phyloP scores from a whole-genome alignment of 495 filamentous ascomycete species.

The Poronia punctata region DNA sequence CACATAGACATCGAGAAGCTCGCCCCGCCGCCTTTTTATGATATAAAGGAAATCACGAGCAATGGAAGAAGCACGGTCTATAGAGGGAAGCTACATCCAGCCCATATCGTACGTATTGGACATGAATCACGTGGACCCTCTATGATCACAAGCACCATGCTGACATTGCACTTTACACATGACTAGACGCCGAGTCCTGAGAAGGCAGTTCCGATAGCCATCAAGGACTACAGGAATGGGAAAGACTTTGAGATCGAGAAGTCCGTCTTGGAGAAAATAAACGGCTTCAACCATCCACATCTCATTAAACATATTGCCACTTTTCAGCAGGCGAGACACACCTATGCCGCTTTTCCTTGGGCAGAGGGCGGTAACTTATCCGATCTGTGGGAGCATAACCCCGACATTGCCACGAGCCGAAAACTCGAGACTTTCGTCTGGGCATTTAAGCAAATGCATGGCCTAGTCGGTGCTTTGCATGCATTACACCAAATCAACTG shows the following conservation, averaged over 20 bases:
- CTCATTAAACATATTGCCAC: constrained; percentile 13
- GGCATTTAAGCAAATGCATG: constrained; percentile 15
- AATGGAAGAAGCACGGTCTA: too few relatives aligned
- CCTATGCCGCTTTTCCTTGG: constrained; percentile 13
- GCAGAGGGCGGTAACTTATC: constrained; percentile 15
- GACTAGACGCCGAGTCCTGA: background rate
- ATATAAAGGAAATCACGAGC: too few relatives aligned
- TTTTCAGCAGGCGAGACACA: background rate
- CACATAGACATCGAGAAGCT: too few relatives aligned
- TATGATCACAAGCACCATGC: too few relatives aligned
- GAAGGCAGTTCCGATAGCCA: background rate
- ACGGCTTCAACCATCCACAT: constrained; percentile 6
- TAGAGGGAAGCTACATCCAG: too few relatives aligned
- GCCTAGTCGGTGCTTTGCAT: constrained; percentile 13
- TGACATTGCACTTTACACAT: too few relatives aligned
- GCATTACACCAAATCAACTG: constrained; percentile 7
- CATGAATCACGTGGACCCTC: too few relatives aligned
- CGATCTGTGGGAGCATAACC: constrained; percentile 10
- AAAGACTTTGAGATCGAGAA: background rate
- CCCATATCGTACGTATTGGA: too few relatives aligned
- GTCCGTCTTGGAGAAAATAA: background rate
- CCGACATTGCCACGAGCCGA: background rate
- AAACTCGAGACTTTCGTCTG: constrained; percentile 5
- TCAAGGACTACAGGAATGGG: background rate
- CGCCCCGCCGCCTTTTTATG: too few relatives aligned